phyloP scores from a whole-genome alignment of 2,329 filamentous ascomycete genomes.

The Colletotrichum somersetense region DNA sequence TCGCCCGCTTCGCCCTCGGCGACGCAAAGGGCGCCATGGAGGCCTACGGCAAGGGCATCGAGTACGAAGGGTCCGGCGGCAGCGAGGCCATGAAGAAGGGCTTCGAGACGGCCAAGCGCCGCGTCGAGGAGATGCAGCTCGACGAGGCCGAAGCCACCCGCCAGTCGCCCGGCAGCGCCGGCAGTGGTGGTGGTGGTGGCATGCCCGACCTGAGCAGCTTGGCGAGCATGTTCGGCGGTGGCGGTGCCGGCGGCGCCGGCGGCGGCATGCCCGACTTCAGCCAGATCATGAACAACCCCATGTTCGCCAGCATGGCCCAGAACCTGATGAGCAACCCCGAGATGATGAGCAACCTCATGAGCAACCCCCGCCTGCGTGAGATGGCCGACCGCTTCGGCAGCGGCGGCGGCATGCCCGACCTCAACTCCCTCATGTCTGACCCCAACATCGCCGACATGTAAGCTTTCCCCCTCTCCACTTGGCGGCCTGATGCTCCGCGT shows the following conservation, averaged over 20 bases:
- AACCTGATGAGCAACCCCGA: slow-evolving; percentile 98
- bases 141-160: slow-evolving; percentile 61
- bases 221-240: slow-evolving; percentile 79
- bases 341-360: slow-evolving; percentile 92
- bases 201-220: slow-evolving; percentile 80
- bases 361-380: slow-evolving; percentile 87
- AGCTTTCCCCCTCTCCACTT: slow-evolving; percentile 56
- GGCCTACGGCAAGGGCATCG: slow-evolving; percentile 92
- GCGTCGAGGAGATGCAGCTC: slow-evolving; percentile 82
- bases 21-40: slow-evolving; percentile 94
- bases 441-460: slow-evolving; percentile 93
- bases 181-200: slow-evolving; percentile 66
- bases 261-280: slow-evolving; percentile 90
- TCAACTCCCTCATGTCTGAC: slow-evolving; percentile 89
- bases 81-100: slow-evolving; percentile 98
- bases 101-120: slow-evolving; percentile 90
- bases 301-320: slow-evolving; percentile 98
- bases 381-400: slow-evolving; percentile 85
- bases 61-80: slow-evolving; percentile 92
- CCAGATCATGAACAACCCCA: slow-evolving; percentile 95
- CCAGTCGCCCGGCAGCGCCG: slow-evolving; percentile 55
- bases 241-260: slow-evolving; percentile 69
- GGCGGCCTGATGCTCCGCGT: neutral
- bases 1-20: slow-evolving; percentile 91
- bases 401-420: slow-evolving; percentile 90